These are phyloP conservation scores for Sporisorium iseilematis-ciliati DNA, from an alignment of 1,284 basidiomycete genomes.

Conservation along the genomic window DNA sequence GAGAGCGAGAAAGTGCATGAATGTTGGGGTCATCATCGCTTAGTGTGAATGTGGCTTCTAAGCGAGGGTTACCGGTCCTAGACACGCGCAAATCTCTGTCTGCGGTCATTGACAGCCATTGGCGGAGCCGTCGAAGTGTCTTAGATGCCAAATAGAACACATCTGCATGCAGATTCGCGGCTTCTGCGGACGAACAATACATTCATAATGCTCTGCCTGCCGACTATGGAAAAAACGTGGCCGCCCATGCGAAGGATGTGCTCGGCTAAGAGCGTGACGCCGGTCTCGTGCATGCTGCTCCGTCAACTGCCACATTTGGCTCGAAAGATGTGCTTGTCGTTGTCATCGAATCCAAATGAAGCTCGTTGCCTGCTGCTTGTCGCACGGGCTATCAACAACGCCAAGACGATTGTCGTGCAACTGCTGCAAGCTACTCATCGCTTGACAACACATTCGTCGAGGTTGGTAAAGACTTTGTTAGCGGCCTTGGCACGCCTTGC, in stretches of 20 bases:
- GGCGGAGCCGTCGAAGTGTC: not conserved
- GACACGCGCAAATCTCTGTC: not conserved
- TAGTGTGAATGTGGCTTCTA: not conserved
- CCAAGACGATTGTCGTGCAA: no score
- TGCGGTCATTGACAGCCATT: not conserved
- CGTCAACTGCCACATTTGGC: no score
- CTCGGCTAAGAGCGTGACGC: not conserved
- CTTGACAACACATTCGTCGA: no score
- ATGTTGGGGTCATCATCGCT: not conserved
- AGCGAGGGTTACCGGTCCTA: conserved; percentile 11
- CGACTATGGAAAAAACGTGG: not conserved
- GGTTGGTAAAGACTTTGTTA: no score
- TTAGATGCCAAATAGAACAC: not conserved
- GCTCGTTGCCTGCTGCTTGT: no score
- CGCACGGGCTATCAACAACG: no score
- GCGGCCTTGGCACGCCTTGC: no score
- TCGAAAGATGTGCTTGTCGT: no score
- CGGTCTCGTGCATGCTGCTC: not conserved
- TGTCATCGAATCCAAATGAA: no score
- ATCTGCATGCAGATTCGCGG: not conserved
- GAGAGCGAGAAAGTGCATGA: not conserved
- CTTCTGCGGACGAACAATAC: conserved; percentile 1
- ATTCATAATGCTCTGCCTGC: not conserved
- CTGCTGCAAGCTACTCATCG: no score
- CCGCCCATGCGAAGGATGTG: not conserved